Percentiles rank a stretch among this genome's conserved stretches.
phyloP scores from a whole-genome alignment of 108 stramenopile genomes.

The Seminavis robusta region DNA sequence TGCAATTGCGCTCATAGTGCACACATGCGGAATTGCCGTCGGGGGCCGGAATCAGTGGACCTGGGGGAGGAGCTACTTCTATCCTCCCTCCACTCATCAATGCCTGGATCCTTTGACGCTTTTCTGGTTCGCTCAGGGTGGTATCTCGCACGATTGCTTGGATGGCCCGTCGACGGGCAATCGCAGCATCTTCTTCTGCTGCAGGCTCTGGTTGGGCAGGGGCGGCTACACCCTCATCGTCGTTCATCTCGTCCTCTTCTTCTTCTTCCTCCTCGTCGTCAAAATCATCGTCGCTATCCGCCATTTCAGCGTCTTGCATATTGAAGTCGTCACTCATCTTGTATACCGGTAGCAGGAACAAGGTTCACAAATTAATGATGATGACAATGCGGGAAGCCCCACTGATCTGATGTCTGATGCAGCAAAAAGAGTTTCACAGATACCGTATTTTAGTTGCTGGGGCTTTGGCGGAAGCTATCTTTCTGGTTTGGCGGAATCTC shows the following conservation, averaged over 20 bases:
- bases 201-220: constrained; percentile 2
- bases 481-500: no score
- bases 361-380: no score
- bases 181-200: constrained; percentile 54
- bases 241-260: constrained; percentile 2
- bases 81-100: constrained; percentile 71
- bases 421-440: no score
- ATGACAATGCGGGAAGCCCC: no score
- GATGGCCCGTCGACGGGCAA: constrained; percentile 69
- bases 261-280: constrained; percentile 9
- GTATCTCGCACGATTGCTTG: constrained; percentile 73
- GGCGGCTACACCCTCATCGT: constrained; percentile 1
- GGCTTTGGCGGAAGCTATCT: no score
- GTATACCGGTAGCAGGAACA: no score
- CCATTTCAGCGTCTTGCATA: constrained; percentile 9
- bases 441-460: no score
- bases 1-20: constrained; percentile 81
- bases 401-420: no score
- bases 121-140: constrained; percentile 57
- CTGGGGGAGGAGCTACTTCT: constrained; percentile 30
- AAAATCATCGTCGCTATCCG: constrained; percentile 2
- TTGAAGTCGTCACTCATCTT: no score
- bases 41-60: constrained; percentile 32
- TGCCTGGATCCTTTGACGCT: constrained; percentile 63
- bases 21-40: constrained; percentile 46